Percentiles rank a stretch among this genome's conserved stretches.
Evolutionary conservation across 352 stramenopile species (phyloP).

Genomic region (Globisporangium middletonii): DNA sequence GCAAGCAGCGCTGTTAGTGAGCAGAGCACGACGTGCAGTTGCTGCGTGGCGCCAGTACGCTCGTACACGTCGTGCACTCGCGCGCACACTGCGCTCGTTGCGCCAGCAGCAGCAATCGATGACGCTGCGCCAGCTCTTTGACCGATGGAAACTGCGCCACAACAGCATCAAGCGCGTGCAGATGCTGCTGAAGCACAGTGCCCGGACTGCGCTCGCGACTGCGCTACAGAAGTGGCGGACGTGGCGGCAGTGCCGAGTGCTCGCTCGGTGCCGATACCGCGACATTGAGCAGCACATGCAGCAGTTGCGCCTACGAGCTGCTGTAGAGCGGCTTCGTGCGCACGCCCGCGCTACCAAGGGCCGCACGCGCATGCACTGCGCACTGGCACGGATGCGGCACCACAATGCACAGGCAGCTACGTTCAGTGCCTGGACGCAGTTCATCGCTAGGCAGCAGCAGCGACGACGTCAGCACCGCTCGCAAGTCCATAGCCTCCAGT

Average conservation of each 20-base stretch:
- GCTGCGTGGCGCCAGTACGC: constrained; percentile 1
- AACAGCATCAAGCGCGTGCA: no score
- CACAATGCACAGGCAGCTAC: not conserved
- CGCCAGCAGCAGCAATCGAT: no score
- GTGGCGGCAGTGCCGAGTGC: no score
- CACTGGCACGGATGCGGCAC: not conserved
- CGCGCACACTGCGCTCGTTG: no score
- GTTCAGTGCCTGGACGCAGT: no score
- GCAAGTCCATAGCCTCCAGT: not conserved
- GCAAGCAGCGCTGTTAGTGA: not conserved
- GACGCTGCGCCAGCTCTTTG: no score
- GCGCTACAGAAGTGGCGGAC: no score
- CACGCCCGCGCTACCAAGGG: not conserved
- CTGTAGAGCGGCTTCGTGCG: not conserved
- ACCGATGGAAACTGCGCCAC: no score
- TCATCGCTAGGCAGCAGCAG: not conserved
- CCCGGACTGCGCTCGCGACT: no score
- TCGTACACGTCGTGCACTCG: no score
- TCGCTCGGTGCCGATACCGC: not conserved
- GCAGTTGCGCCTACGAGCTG: not conserved
- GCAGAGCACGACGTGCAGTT: constrained; percentile 8
- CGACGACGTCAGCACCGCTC: not conserved
- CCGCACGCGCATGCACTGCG: not conserved
- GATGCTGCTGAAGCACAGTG: no score
- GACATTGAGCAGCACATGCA: not conserved